Conservation (phyloP, 768 basidiomycete species). For the Leccinum rimulosum region DNA sequence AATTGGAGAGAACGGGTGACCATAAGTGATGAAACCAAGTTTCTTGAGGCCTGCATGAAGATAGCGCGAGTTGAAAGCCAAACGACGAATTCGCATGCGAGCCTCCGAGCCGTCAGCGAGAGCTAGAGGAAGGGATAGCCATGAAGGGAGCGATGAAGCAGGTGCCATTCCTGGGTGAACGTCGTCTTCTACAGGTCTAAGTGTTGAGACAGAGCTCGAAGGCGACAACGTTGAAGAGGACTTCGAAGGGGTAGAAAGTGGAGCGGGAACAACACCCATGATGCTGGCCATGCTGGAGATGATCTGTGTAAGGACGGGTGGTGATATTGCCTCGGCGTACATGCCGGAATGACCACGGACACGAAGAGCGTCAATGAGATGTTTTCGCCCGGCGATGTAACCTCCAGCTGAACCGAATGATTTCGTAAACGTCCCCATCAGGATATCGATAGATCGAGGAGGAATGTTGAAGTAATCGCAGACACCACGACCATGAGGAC, state of each 20-base stretch:
- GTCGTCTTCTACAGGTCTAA: slow-evolving; percentile 40
- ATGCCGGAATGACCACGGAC: slow-evolving; percentile 75
- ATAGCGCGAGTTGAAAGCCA: slow-evolving; percentile 96
- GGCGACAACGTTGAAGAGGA: slow-evolving; percentile 26
- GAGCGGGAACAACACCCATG: slow-evolving; percentile 67
- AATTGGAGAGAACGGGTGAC: slow-evolving; percentile 87
- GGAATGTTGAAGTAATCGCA: slow-evolving; percentile 89
- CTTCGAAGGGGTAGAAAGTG: slow-evolving; percentile 34
- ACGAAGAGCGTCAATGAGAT: slow-evolving; percentile 78
- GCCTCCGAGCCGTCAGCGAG: slow-evolving; percentile 87
- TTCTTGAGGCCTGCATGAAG: slow-evolving; percentile 82
- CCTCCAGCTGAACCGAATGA: slow-evolving; percentile 94
- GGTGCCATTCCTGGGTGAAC: slow-evolving; percentile 71
- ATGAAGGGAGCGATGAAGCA: slow-evolving; percentile 61
- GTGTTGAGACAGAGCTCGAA: slow-evolving; percentile 28
- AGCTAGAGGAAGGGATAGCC: slow-evolving; percentile 71
- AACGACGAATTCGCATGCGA: slow-evolving; percentile 70
- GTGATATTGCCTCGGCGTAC: slow-evolving; percentile 90
- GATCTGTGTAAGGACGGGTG: slow-evolving; percentile 88
- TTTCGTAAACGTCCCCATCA: slow-evolving; percentile 99
- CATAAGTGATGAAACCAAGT: slow-evolving; percentile 96
- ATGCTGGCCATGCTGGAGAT: slow-evolving; percentile 93
- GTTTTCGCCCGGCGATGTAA: slow-evolving; percentile 85
- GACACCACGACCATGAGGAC: slow-evolving; percentile 92
- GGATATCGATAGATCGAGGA: slow-evolving; percentile 80